Evolutionary conservation across 176 grass and related monocot genomes (phyloP), one percentile per base, ranked within the genome.

Genomic region (Guadua angustifolia): DNA sequence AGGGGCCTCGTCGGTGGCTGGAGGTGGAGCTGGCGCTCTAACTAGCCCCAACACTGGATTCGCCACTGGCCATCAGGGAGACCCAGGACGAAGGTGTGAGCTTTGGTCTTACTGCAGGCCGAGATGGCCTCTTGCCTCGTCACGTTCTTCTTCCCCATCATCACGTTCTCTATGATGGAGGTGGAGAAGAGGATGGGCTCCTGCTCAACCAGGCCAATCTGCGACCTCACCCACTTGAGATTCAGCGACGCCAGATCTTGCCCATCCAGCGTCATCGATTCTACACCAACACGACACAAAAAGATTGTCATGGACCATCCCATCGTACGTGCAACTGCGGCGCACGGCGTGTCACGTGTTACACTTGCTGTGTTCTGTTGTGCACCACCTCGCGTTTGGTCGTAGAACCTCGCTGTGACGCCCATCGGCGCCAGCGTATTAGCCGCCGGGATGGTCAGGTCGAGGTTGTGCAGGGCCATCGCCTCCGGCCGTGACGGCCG

Each of bases 141-240:
- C 8, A 84, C 81, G 5, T 77, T 69, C 46, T 89, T 84, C 80
- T 89, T 94, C 17, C 92, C 92, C 87, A 91, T 85, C 89, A 94
- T 91, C 19, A 94, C 87, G 71, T 94, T 94, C 81, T 89, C 92
- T 12, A 94, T 29, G 63, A 94, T 92, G 73, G 92, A 89, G 53
- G 87, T 52, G 9, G 87, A 77, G 69, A 94, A 94, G 18, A 94
- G 87, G 13, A 92, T 25, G 1, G 92, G 89, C 47, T 94, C 89
- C 82, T 92, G 92, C 13, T 87, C 87, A 0, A 94, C 78, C 2
- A 94, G 79, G 5, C 89, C 89, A 57, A 94, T 92, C 80, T 89
- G 92, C 16, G 88, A 86, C 6, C 92, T 77, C 0, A 94, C 77
- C 92, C 92, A 94, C 74, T 71, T 66, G 12, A 94, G 73, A n/a